Evolutionary conservation across 441 rosid species (phyloP).

Genomic region (Manihot esculenta): DNA sequence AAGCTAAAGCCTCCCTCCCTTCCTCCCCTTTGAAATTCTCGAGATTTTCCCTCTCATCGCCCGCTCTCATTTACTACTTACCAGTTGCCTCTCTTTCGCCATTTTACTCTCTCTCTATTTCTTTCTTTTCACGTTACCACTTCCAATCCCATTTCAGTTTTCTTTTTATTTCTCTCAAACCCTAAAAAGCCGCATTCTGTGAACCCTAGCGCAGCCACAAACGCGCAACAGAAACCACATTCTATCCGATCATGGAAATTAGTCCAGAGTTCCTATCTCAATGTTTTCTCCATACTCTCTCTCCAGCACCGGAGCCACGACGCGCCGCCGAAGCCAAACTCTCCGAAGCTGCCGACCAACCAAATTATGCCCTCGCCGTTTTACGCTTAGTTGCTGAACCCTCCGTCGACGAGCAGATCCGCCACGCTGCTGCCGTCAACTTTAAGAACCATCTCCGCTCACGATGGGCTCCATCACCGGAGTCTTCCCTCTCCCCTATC

Average conservation of each 20-base stretch:
- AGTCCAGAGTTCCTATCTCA: slow-evolving; percentile 68
- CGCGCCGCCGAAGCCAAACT: slow-evolving; percentile 78
- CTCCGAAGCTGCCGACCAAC: slow-evolving; percentile 54
- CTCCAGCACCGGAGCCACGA: slow-evolving; percentile 72
- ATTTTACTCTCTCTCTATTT: neutral
- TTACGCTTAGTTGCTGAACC: slow-evolving; percentile 75
- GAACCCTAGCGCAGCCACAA: neutral
- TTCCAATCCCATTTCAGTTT: neutral
- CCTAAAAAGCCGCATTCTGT: neutral
- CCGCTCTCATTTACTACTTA: neutral
- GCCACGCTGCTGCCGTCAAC: slow-evolving; percentile 93
- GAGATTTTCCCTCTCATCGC: slow-evolving; percentile 19
- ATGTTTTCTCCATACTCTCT: slow-evolving; percentile 79
- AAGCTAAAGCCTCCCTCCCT: no score
- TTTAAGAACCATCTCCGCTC: slow-evolving; percentile 88
- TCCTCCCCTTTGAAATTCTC: no score
- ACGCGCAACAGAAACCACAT: no score
- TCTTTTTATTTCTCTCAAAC: neutral
- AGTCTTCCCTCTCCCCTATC: slow-evolving; percentile 49
- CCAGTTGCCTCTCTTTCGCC: neutral
- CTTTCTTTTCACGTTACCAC: no score
- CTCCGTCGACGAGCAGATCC: slow-evolving; percentile 75
- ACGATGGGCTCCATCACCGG: slow-evolving; percentile 68
- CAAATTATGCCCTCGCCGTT: slow-evolving; percentile 74
- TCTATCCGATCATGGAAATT: slow-evolving; percentile 50